Evolutionary conservation across 257 asterid species (phyloP).

Genomic region (Nicotiana benthamiana): DNA sequence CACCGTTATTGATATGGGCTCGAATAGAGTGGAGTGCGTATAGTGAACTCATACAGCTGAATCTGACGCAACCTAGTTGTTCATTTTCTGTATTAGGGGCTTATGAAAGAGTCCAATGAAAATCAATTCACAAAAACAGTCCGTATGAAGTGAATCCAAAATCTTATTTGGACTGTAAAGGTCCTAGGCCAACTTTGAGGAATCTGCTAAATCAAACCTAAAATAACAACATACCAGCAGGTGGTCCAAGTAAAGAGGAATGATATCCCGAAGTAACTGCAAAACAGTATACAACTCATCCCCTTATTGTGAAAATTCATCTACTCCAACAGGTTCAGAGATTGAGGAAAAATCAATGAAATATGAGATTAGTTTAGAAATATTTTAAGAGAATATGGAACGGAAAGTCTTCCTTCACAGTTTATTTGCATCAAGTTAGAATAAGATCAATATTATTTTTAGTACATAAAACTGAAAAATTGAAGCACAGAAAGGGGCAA

Average conservation of each 20-base stretch:
- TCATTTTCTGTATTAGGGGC: background rate
- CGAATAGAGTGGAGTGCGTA: background rate
- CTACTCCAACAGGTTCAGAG: background rate
- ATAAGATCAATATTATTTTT: background rate
- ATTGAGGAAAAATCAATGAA: background rate
- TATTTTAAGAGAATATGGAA: background rate
- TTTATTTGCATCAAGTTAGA: background rate
- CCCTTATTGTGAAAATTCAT: background rate
- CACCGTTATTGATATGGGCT: background rate
- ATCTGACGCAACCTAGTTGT: background rate
- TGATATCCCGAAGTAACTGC: background rate
- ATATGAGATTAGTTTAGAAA: background rate
- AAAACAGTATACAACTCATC: background rate
- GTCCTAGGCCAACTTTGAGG: background rate
- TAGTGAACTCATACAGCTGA: background rate
- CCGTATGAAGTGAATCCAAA: background rate
- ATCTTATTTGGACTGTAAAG: background rate
- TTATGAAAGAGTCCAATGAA: background rate
- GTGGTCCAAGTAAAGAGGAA: background rate
- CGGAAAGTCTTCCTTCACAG: background rate
- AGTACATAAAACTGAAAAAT: background rate
- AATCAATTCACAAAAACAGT: background rate
- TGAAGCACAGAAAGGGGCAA: background rate
- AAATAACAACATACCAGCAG: too few relatives aligned
- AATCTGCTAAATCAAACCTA: background rate